These are phyloP conservation scores for Cyberlindnera samutprakarnensis DNA, from an alignment of 805 yeast genomes.

Conservation along the genomic window DNA sequence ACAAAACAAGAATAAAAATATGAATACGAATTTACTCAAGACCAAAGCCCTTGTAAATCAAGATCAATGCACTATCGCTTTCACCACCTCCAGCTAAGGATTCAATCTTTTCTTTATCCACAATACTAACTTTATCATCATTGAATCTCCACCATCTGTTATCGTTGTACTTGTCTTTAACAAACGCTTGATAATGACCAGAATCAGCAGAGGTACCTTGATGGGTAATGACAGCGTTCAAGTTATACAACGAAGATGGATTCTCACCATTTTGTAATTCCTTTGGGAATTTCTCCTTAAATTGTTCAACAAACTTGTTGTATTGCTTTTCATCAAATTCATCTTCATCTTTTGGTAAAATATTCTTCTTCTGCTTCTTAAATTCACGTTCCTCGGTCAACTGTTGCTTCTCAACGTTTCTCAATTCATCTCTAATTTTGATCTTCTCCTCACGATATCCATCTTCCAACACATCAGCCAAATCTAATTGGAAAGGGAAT, in stretches of 20 bases:
- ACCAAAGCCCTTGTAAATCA: constrained; percentile 80
- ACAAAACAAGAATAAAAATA: constrained; percentile 1
- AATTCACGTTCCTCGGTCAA: constrained; percentile 66
- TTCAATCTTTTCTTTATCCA: constrained; percentile 78
- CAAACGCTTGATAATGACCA: constrained; percentile 93
- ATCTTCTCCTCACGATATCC: constrained; percentile 60
- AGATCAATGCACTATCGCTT: constrained; percentile 87
- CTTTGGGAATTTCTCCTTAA: constrained; percentile 37
- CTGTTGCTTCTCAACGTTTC: constrained; percentile 67
- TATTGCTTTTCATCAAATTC: constrained; percentile 38
- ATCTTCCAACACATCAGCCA: constrained; percentile 80
- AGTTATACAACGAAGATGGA: constrained; percentile 81
- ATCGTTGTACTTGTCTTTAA: constrained; percentile 64
- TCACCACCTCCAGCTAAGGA: constrained; percentile 95
- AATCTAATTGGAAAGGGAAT: constrained; percentile 89
- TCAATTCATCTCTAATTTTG: constrained; percentile 67
- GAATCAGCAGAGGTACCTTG: constrained; percentile 94
- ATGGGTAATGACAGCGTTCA: constrained; percentile 81
- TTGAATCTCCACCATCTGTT: constrained; percentile 91
- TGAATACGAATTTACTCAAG: constrained; percentile 25
- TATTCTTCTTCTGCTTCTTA: constrained; percentile 43
- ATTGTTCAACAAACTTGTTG: constrained; percentile 44
- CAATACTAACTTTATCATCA: constrained; percentile 78
- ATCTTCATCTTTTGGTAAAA: constrained; percentile 44
- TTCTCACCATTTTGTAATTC: constrained; percentile 57